Percentiles rank a stretch among this genome's conserved stretches.
Conservation (phyloP, 164 flowering plant species). For the Houttuynia cordata region DNA sequence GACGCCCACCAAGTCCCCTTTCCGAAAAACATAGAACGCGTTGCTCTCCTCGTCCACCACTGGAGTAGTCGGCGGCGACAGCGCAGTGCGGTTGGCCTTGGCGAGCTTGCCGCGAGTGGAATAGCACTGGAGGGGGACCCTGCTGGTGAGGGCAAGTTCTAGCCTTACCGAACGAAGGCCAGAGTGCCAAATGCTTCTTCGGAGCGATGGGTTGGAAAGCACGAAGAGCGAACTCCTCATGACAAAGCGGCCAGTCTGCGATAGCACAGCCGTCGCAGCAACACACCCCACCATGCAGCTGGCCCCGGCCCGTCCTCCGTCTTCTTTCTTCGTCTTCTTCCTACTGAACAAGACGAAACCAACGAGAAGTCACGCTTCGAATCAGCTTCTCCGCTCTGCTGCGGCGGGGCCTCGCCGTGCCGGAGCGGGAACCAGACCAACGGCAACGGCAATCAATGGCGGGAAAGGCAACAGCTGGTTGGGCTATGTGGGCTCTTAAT, state of each 20-base stretch:
- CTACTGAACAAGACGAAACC: too few relatives aligned
- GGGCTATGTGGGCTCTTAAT: too few relatives aligned
- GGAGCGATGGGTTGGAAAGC: slow-evolving; percentile 18
- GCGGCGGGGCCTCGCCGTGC: too few relatives aligned
- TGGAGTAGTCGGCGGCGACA: neutral
- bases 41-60: slow-evolving; percentile 46
- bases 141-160: slow-evolving; percentile 15
- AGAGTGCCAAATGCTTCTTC: slow-evolving; percentile 14
- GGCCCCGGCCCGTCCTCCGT: neutral
- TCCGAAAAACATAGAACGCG: slow-evolving; percentile 74
- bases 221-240: slow-evolving; percentile 16
- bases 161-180: slow-evolving; percentile 19
- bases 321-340: neutral
- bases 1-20: slow-evolving; percentile 85
- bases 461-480: too few relatives aligned
- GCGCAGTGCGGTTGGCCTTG: slow-evolving; percentile 13
- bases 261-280: slow-evolving; percentile 25
- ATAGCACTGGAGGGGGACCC: slow-evolving; percentile 34
- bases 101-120: slow-evolving; percentile 22
- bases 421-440: too few relatives aligned
- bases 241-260: slow-evolving; percentile 18
- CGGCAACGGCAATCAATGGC: too few relatives aligned
- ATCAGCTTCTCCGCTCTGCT: too few relatives aligned
- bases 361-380: too few relatives aligned
- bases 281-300: slow-evolving; percentile 36